Conservation (phyloP, 2,329 filamentous ascomycete species). For the Boeremia exigua region DNA sequence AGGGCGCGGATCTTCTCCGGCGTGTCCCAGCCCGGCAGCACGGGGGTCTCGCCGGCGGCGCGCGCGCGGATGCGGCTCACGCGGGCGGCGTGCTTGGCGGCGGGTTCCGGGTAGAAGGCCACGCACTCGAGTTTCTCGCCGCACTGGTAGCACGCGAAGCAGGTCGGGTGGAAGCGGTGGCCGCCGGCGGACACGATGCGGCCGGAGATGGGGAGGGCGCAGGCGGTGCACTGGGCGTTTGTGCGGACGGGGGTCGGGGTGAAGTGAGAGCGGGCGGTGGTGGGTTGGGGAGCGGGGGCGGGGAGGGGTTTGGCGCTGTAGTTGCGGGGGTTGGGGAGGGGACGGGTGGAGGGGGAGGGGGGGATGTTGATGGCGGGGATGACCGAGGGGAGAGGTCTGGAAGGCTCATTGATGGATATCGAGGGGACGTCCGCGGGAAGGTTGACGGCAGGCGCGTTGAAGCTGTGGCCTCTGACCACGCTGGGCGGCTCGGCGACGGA, state of each 20-base stretch:
- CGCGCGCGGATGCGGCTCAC: constrained; percentile 74
- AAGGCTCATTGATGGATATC: constrained; percentile 28
- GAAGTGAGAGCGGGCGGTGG: constrained; percentile 51
- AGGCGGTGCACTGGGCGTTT: constrained; percentile 83
- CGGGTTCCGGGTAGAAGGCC: constrained; percentile 93
- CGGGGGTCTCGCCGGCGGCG: constrained; percentile 56
- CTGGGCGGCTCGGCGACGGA: constrained; percentile 31
- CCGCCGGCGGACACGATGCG: constrained; percentile 86
- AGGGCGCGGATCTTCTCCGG: constrained; percentile 64
- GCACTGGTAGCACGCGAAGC: constrained; percentile 89
- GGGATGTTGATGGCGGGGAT: constrained; percentile 40
- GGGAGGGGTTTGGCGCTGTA: constrained; percentile 46
- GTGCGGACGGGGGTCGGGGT: constrained; percentile 56
- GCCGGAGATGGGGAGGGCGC: constrained; percentile 82
- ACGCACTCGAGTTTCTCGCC: constrained; percentile 89
- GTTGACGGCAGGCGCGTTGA: constrained; percentile 28
- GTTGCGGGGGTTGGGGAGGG: constrained; percentile 54
- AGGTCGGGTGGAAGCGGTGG: constrained; percentile 87
- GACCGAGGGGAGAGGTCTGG: constrained; percentile 23
- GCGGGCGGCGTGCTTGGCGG: constrained; percentile 71
- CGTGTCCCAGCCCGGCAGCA: constrained; percentile 50
- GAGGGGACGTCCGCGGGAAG: constrained; percentile 24
- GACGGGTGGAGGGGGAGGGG: constrained; percentile 51
- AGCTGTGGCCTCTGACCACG: constrained; percentile 20
- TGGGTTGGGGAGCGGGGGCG: constrained; percentile 10